phyloP scores from a whole-genome alignment of 805 yeast genomes.

The Ascoidea asiatica region DNA sequence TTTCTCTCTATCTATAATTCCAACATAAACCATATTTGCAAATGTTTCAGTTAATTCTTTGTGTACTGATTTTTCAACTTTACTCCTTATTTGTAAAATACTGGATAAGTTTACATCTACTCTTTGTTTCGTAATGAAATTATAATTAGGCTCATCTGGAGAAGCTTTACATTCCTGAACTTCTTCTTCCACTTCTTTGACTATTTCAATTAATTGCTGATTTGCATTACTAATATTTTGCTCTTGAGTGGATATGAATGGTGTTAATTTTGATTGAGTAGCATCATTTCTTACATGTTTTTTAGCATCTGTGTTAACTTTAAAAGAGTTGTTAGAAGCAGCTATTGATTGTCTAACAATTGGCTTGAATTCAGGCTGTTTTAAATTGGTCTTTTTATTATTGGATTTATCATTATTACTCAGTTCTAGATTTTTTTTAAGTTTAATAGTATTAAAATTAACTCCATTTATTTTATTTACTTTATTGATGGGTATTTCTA shows the following conservation, averaged over 20 bases:
- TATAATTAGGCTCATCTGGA: neutral
- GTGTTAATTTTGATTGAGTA: conserved; percentile 40
- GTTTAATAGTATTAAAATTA: conserved; percentile 8
- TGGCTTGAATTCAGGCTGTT: neutral
- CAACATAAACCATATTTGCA: conserved; percentile 61
- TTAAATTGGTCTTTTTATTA: neutral
- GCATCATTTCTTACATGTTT: conserved; percentile 63
- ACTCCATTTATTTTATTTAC: neutral
- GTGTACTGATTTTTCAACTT: conserved; percentile 32
- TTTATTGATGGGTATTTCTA: neutral
- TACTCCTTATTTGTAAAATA: conserved; percentile 38
- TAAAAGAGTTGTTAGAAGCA: no score
- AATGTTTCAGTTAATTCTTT: conserved; percentile 52
- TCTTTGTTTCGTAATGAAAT: conserved; percentile 16
- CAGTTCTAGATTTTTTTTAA: no score
- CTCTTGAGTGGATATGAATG: conserved; percentile 15
- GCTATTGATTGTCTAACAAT: neutral
- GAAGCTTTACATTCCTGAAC: conserved; percentile 1
- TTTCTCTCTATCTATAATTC: conserved; percentile 60
- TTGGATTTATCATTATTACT: no score
- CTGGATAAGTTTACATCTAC: conserved; percentile 41
- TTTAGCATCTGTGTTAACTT: conserved; percentile 38
- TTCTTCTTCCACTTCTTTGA: conserved; percentile 1
- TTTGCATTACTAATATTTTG: neutral
- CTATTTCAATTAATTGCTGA: conserved; percentile 3